Evolutionary conservation across 768 basidiomycete genomes (phyloP), one percentile per base, ranked within the genome.

Genomic region (Clathrus columnatus): DNA sequence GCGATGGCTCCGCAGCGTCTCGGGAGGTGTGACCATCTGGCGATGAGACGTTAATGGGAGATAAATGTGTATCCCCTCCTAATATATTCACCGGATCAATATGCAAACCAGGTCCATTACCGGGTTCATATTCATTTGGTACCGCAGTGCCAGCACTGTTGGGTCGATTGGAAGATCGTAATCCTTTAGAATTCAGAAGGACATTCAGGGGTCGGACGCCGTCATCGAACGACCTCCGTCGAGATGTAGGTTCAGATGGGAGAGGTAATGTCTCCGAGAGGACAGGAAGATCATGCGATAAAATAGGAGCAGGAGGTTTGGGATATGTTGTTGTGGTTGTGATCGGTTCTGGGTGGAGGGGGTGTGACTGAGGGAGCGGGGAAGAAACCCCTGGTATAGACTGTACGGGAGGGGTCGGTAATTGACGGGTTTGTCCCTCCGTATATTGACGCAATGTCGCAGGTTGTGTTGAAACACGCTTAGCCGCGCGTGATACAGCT

Each of bases 91-190:
- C 42, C 51, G 41, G 46, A 24, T 66, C 71, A 57, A 79, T 68
- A 6, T 71, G 63, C 44, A 75, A 64, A 4, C 65, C 73, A 1
- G 82, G 82, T 54, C 80, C 82, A 58, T 82, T 81, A 4, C 81
- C 82, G 20, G 75, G 69, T 11, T 81, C 69, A 45, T 72, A 75
- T 23, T 76, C 77, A 0, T 71, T 68, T 30, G 76, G 72, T 5
- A 67, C 67, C 0, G 69, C 69, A 6, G 58, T 58, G 17, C 58
- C 54, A 69, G 60, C 3, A 70, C 63, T 4, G 66, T 69, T 4
- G 21, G 26, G 21, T 18, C 21, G 23, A 46, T 27, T 51, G 23
- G 14, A 8, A 54, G 48, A 56, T 61, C 8, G 64, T 43, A 45
- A 52, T 62, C 24, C 62, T 62, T 10, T 65, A 64, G 57, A 24